Evolutionary conservation across 768 basidiomycete genomes (phyloP).

Genomic region (Lactifluus subvellereus): DNA sequence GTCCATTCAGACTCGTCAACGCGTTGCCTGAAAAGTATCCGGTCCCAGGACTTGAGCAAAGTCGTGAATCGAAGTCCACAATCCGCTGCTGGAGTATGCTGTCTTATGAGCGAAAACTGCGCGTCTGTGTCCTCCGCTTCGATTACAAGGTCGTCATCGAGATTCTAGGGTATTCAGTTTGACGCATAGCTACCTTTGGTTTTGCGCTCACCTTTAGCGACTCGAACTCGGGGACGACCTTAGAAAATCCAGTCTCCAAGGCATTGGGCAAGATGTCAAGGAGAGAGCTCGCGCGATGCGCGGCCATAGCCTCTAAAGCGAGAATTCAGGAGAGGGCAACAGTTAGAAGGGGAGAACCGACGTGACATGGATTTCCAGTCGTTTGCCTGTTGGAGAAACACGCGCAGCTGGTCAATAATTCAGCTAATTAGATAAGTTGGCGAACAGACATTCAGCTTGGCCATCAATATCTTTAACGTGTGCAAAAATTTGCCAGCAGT

Average conservation of each 20-base stretch:
- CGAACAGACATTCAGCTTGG: conserved; percentile 32
- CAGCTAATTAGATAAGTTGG: neutral
- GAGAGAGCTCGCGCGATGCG: conserved; percentile 29
- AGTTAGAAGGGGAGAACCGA: neutral
- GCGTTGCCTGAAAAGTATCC: conserved; percentile 31
- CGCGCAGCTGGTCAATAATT: neutral
- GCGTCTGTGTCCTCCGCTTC: too few relatives aligned
- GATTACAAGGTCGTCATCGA: too few relatives aligned
- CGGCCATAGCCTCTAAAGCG: conserved; percentile 35
- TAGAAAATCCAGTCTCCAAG: conserved; percentile 42
- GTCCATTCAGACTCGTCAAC: conserved; percentile 41
- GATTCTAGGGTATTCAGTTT: too few relatives aligned
- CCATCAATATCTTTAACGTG: conserved; percentile 42
- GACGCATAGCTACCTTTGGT: too few relatives aligned
- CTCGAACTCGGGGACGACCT: conserved; percentile 41
- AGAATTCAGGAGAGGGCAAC: neutral
- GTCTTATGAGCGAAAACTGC: too few relatives aligned
- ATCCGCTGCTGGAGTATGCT: conserved; percentile 18
- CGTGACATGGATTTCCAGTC: conserved; percentile 43
- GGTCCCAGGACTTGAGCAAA: conserved; percentile 32
- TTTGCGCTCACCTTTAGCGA: conserved; percentile 28
- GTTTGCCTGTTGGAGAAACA: conserved; percentile 39
- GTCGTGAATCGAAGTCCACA: conserved; percentile 28
- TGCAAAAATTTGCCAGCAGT: conserved; percentile 52
- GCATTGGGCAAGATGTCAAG: conserved; percentile 42